These are phyloP conservation scores for Sclerotinia glacialis DNA, from an alignment of 2,329 filamentous ascomycete genomes.

Conservation along the genomic window DNA sequence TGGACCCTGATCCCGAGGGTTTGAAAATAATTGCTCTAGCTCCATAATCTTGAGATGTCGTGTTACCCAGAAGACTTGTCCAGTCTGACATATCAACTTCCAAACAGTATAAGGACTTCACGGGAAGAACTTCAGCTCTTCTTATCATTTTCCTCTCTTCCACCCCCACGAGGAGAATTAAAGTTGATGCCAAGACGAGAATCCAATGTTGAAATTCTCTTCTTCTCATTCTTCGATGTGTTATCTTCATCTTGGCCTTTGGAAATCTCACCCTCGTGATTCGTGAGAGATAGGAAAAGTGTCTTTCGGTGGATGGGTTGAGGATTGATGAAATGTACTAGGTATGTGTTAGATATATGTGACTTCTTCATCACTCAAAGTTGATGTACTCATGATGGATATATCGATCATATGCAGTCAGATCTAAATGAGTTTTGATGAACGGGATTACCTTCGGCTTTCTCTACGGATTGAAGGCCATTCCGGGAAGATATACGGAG, in stretches of 20 bases:
- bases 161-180: background rate
- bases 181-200: constrained; percentile 14
- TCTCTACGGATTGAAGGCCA: background rate
- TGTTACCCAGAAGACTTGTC: background rate
- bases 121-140: background rate
- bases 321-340: no score
- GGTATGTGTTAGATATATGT: no score
- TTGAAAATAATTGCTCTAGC: background rate
- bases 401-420: background rate
- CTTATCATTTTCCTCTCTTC: background rate
- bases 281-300: background rate
- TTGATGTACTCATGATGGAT: constrained; percentile 7
- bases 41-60: background rate
- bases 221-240: background rate
- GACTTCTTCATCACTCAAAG: no score
- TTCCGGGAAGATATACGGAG: background rate
- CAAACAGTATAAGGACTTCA: background rate
- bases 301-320: background rate
- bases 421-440: background rate
- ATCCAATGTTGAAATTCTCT: constrained; percentile 2
- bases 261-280: background rate
- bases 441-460: background rate
- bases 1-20: background rate
- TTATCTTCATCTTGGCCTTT: background rate
- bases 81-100: background rate